Evolutionary conservation across 2,329 filamentous ascomycete genomes (phyloP).

Genomic region (Penicillium crustosum): DNA sequence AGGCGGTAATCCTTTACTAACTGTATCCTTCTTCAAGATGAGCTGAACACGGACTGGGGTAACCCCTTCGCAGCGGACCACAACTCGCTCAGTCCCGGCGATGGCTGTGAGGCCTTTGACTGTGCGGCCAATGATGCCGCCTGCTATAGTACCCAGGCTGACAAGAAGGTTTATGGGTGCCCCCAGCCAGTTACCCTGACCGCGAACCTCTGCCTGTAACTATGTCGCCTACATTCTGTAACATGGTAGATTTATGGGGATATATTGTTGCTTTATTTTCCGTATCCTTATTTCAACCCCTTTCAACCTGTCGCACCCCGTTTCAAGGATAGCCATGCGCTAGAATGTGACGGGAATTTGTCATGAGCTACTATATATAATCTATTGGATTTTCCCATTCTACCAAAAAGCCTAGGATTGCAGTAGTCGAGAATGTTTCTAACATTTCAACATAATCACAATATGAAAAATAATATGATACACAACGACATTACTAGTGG

Average conservation of each 20-base stretch:
- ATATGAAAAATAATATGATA: too few species aligned
- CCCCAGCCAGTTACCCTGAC: constrained; percentile 26
- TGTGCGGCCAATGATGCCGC: constrained; percentile 26
- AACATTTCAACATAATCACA: too few species aligned
- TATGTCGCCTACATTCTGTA: constrained; percentile 5
- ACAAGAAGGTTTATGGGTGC: constrained; percentile 29
- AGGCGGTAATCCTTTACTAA: constrained; percentile 12
- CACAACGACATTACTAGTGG: too few species aligned
- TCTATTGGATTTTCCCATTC: too few species aligned
- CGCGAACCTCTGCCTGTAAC: constrained; percentile 23
- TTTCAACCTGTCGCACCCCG: constrained; percentile 1
- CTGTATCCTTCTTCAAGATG: constrained; percentile 16
- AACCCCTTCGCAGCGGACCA: constrained; percentile 26
- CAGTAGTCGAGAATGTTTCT: too few species aligned
- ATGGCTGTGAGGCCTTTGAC: constrained; percentile 25
- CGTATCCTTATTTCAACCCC: neutral
- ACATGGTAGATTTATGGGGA: constrained; percentile 4
- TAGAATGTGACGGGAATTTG: constrained; percentile 1
- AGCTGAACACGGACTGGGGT: constrained; percentile 27
- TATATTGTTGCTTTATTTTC: constrained; percentile 9
- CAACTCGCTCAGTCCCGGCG: constrained; percentile 28
- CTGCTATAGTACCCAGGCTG: constrained; percentile 27
- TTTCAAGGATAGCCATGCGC: constrained; percentile 1
- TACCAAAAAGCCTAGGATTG: too few species aligned
- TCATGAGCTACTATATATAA: too few species aligned